Percentiles rank a stretch among this genome's conserved stretches.
Evolutionary conservation across 1,284 basidiomycete species (phyloP).

Genomic region (Wolfiporia cocos): DNA sequence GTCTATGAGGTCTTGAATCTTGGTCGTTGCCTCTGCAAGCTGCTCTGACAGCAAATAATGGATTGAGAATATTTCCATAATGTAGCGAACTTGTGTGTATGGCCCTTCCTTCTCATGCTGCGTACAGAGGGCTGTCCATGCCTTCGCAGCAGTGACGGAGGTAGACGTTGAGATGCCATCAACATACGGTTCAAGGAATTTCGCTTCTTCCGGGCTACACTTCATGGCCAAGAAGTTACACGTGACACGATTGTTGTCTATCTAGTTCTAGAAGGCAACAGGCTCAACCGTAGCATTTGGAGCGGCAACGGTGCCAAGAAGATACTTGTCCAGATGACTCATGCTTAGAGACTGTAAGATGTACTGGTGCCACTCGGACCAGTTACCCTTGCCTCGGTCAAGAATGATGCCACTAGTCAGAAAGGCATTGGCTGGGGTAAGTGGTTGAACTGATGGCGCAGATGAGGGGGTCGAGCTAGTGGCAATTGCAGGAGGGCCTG

Average conservation of each 20-base stretch:
- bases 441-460: neutral
- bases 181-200: neutral
- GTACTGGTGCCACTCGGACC: conserved; percentile 3
- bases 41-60: neutral
- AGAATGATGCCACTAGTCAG: neutral
- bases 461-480: too few species aligned
- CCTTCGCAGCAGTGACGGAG: too few species aligned
- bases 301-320: neutral
- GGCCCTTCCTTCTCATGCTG: conserved; percentile 9
- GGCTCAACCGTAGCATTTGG: neutral
- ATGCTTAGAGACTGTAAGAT: too few species aligned
- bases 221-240: too few species aligned
- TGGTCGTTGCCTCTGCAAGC: conserved; percentile 3
- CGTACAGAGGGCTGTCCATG: conserved; percentile 6
- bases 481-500: too few species aligned
- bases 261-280: neutral
- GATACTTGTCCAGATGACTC: conserved; percentile 1
- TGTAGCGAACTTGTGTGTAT: conserved; percentile 9
- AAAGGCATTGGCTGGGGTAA: neutral
- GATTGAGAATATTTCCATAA: too few species aligned
- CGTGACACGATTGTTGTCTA: too few species aligned
- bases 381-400: neutral
- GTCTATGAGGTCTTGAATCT: conserved; percentile 2
- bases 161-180: neutral
- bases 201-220: too few species aligned